phyloP scores from a whole-genome alignment of 768 basidiomycete genomes.

The Udeniomyces megalosporus region DNA sequence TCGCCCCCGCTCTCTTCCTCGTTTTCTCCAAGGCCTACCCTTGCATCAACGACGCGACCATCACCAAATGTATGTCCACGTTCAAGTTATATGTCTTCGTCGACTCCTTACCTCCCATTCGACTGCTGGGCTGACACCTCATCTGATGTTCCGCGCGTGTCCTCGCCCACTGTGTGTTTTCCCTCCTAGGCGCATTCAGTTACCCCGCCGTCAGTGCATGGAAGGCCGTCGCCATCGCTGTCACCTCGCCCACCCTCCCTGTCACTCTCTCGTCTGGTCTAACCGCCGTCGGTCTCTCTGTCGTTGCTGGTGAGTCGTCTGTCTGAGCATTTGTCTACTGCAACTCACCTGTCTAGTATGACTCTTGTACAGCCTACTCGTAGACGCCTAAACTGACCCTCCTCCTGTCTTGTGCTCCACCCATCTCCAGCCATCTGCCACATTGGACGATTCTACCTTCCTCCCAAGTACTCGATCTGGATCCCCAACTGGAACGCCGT shows the following conservation, averaged over 20 bases:
- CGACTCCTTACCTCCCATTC: no score
- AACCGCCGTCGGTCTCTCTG: slow-evolving; percentile 31
- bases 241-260: background rate
- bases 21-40: background rate
- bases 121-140: no score
- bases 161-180: no score
- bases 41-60: background rate
- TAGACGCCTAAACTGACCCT: background rate
- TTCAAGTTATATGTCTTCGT: no score
- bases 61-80: no score
- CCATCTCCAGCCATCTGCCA: background rate
- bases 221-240: background rate
- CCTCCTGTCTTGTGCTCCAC: background rate
- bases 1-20: background rate
- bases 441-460: background rate
- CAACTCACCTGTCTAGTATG: no score
- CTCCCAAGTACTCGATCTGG: slow-evolving; percentile 35
- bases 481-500: slow-evolving; percentile 43
- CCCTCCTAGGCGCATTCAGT: background rate
- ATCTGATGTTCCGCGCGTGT: no score
- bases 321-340: no score
- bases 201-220: background rate
- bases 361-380: no score
- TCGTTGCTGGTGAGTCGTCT: background rate
- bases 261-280: background rate